Base-by-base conservation (phyloP, 208 protist genomes). In the Wallacemonas sp. region DNA sequence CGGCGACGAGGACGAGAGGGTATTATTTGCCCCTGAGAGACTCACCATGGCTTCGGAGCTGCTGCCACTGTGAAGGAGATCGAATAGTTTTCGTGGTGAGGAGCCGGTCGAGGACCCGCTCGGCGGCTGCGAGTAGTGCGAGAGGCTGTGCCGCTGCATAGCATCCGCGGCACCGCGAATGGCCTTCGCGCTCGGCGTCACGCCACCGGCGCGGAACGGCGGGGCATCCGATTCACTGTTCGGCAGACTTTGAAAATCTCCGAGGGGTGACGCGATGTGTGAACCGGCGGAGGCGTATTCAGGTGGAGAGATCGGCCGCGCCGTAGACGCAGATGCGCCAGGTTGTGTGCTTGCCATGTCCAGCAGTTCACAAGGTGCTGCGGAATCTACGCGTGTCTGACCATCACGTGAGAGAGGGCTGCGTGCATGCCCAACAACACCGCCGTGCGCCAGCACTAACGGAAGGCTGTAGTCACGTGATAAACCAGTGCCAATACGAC, bases 1-100 rank as follows among this genome's bases (percentile, higher is more conserved):
- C 15, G 51, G 51, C 51, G 51, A 58, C n/a, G n/a, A n/a, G n/a
- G 51, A 58, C 30, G 51, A 58, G 17, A 39, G 51, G 12, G 51
- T 58, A 31, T 39, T 26, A 11, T 15, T 17, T 4, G 24, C 47
- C 8, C 30, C 51, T 3, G 51, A 58, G 24, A 58, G 51, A n/a
- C 51, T 58, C 9, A 38, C 51, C 34, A 58, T 33, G 4, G 51
- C 51, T 9, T 26, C 33, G 31, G 3, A 41, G 51, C 0, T 41
- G 51, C 51, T 58, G 51, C 51, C 51, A n/a, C 30, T 58, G 26
- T 31, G 30, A 31, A 58, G 51, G 31, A 39, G 30, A 14, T 58
- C 51, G 5, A 39, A 11, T 14, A 42, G 31, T 31, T 58, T 33
- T 0, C 31, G 24, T 8, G 51, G 28, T 9, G 51, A 58, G 31